phyloP scores from a whole-genome alignment of 2,329 filamentous ascomycete genomes.

The Pyrenochaeta sp. region DNA sequence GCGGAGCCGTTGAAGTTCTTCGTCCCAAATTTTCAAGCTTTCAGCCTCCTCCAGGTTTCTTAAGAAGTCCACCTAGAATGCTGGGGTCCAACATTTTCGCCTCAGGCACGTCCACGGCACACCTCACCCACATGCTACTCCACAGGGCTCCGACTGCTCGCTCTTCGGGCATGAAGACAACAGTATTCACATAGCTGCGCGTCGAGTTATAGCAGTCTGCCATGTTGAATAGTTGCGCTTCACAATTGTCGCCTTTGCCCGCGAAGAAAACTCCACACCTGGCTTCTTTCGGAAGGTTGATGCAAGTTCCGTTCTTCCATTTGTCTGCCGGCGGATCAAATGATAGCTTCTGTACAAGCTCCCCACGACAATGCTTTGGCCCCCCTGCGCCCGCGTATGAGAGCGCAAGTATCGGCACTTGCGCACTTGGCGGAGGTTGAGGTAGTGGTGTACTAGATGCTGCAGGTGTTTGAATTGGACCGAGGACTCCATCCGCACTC shows the following conservation, averaged over 20 bases:
- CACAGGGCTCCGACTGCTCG: constrained; percentile 40
- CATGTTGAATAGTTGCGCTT: constrained; percentile 44
- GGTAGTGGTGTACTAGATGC: constrained; percentile 12
- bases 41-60: constrained; percentile 33
- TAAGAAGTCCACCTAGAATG: constrained; percentile 36
- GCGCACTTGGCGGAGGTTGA: constrained; percentile 18
- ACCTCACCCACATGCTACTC: constrained; percentile 45
- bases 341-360: constrained; percentile 31
- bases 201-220: constrained; percentile 37
- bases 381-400: constrained; percentile 43
- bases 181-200: constrained; percentile 40
- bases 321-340: constrained; percentile 31
- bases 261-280: constrained; percentile 45
- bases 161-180: constrained; percentile 47
- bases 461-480: constrained; percentile 20
- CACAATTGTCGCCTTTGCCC: constrained; percentile 44
- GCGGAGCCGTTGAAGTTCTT: no score
- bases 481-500: constrained; percentile 34
- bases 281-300: constrained; percentile 39
- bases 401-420: constrained; percentile 41
- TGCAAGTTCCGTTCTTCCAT: constrained; percentile 42
- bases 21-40: not conserved
- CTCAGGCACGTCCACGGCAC: constrained; percentile 40
- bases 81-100: constrained; percentile 38
- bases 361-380: constrained; percentile 46